Conservation (phyloP, 2,329 filamentous ascomycete species). For the Colletotrichum filicis region DNA sequence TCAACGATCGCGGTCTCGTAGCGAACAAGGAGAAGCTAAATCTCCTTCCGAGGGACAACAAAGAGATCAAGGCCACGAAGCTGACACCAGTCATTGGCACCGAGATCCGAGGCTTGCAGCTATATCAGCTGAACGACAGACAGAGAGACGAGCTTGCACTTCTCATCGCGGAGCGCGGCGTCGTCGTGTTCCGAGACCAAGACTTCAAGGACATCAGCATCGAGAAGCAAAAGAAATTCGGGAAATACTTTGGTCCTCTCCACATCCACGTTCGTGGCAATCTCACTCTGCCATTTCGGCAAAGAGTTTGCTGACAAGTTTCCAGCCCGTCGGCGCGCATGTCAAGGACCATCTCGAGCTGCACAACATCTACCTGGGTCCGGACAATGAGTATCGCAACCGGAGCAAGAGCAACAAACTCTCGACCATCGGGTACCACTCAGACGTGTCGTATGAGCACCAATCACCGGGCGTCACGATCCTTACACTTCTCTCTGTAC, state of each 20-base stretch:
- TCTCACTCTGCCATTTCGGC: not conserved
- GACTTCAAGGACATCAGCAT: constrained; percentile 40
- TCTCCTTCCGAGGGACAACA: constrained; percentile 38
- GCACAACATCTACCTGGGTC: constrained; percentile 58
- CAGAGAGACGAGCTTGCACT: constrained; percentile 55
- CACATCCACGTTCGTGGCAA: constrained; percentile 48
- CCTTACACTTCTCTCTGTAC: constrained; percentile 49
- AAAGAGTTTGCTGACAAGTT: not conserved
- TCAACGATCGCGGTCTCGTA: constrained; percentile 44
- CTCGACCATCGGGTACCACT: constrained; percentile 52
- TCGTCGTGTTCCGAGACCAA: constrained; percentile 50
- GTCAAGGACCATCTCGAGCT: constrained; percentile 55
- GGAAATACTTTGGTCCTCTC: constrained; percentile 47
- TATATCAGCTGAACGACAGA: constrained; percentile 49
- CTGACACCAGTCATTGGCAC: constrained; percentile 47
- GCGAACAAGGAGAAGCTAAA: constrained; percentile 44
- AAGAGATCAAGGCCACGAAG: constrained; percentile 36
- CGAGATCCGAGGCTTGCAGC: constrained; percentile 52
- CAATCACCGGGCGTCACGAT: constrained; percentile 54
- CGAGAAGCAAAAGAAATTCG: constrained; percentile 26
- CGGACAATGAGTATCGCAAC: constrained; percentile 54
- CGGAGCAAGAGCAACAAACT: constrained; percentile 47
- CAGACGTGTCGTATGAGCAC: constrained; percentile 55
- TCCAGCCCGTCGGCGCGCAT: constrained; percentile 53
- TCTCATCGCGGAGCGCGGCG: constrained; percentile 52